Evolutionary conservation across 768 basidiomycete species (phyloP).

Genomic region (Suillus tomentosus): DNA sequence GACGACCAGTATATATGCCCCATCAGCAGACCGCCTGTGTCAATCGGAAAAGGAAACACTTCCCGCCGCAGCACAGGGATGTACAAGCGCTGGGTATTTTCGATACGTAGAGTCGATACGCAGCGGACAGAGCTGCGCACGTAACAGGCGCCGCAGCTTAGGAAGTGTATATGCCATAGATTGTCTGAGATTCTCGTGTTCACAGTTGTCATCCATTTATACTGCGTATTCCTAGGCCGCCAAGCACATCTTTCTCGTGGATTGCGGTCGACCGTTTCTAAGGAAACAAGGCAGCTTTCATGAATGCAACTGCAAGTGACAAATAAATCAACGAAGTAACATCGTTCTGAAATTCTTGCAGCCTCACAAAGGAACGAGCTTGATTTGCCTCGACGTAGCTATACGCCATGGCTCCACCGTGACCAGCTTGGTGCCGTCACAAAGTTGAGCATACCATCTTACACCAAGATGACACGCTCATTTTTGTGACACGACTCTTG

Average conservation of each 20-base stretch:
- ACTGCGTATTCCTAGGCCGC: neutral
- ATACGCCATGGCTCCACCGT: neutral
- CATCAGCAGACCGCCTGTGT: neutral
- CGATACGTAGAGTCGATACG: neutral
- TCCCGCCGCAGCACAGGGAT: neutral
- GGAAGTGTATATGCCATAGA: neutral
- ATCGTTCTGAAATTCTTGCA: neutral
- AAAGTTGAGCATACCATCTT: neutral
- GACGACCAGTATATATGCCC: neutral
- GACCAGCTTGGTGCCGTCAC: neutral
- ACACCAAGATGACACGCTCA: neutral
- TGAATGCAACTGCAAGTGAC: neutral
- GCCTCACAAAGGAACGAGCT: neutral
- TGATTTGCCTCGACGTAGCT: neutral
- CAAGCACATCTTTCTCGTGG: neutral
- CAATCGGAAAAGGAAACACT: neutral
- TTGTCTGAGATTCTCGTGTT: neutral
- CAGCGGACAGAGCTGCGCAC: neutral
- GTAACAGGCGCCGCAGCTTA: neutral
- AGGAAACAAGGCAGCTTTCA: neutral
- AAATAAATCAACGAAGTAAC: neutral
- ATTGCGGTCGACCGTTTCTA: neutral
- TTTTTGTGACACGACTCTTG: neutral
- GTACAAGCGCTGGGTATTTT: neutral
- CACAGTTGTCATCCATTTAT: neutral